Base-by-base conservation (phyloP, 2,329 filamentous ascomycete species). In the Aspergillus pseudoterreus region DNA sequence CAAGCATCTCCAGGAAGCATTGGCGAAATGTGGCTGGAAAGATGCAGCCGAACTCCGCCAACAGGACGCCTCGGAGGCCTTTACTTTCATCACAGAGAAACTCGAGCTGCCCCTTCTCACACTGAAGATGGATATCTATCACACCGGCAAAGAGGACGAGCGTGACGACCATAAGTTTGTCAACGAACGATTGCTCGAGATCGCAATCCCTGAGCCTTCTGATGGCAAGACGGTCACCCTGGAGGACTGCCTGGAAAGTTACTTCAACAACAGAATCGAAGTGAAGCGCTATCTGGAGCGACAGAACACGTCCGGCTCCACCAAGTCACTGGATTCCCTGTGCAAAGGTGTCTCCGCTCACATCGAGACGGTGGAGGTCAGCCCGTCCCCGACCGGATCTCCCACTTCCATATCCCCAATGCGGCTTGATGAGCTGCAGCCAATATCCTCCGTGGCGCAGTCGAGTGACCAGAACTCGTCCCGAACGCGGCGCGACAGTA, bases 61-160 rank as follows among this genome's bases (percentile, higher is more conserved):
- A 66, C 94, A 99, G 71, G 94, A 99, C 70, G 90, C 90, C 0
- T 96, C 94, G 0, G 94, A 99, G 71, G 92, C 92, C 1, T 97
- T 97, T 67, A 89, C 86, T 0, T 96, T 96, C 68, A 91, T 99
- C 57, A 96, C 92, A 0, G 92, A 91, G 59, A 90, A 87, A 19
- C 79, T 99, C 17, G 86, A 95, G 61, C 73, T 97, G 14, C 94
- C 94, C 6, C 78, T 97, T 2, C 80, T 97, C 22, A 92, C 92
- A 0, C 73, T 97, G 35, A 95, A 96, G 67, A 92, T 96, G 76
- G 92, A 97, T 66, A 84, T 97, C 12, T 96, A 92, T 61, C 94
- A 96, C 64, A 88, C 90, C 21, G 94, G 92, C 12, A 90, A 89
- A 64, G 87, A 89, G 62, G 83, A 87, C 55, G 86, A 87, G 45